Evolutionary conservation across 2,329 filamentous ascomycete species (phyloP).

Genomic region (Botrytis pseudocinerea): DNA sequence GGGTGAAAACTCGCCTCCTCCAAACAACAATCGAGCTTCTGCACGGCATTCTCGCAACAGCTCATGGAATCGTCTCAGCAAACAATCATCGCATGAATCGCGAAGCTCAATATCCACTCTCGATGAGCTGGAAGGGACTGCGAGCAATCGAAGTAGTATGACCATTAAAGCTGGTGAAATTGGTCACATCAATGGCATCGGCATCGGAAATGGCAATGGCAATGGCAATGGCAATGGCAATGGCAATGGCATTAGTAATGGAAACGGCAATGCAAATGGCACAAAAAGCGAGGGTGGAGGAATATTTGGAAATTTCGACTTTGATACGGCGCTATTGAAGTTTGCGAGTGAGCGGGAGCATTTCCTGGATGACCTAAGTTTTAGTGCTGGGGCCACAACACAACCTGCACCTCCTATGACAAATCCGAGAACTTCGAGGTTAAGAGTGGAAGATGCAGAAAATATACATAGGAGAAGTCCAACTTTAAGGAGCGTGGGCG

Average conservation of each 20-base stretch:
- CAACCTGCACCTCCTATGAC: conserved; percentile 70
- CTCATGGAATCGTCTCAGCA: conserved; percentile 60
- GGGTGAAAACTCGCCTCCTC: conserved; percentile 48
- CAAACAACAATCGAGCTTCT: conserved; percentile 35
- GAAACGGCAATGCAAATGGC: neutral
- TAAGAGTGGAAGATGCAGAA: conserved; percentile 71
- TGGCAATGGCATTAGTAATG: neutral
- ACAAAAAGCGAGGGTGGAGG: conserved; percentile 30
- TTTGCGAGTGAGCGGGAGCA: conserved; percentile 94
- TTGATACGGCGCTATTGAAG: conserved; percentile 88
- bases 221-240: neutral
- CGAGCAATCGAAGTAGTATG: conserved; percentile 65
- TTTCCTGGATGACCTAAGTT: conserved; percentile 88
- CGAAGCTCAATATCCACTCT: conserved; percentile 56
- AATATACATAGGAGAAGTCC: conserved; percentile 46
- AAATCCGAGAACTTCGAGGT: conserved; percentile 77
- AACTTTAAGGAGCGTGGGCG: conserved; percentile 56
- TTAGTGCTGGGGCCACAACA: conserved; percentile 74
- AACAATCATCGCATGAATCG: conserved; percentile 51
- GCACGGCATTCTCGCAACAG: conserved; percentile 63
- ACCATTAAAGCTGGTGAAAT: conserved; percentile 55
- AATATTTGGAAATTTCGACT: conserved; percentile 72
- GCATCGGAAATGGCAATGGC: neutral
- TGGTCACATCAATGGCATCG: conserved; percentile 20
- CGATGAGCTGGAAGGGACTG: conserved; percentile 53